Percentiles rank a stretch among this genome's conserved stretches.
Conservation (phyloP, 2,329 filamentous ascomycete genomes). For the Hortaea werneckii region DNA sequence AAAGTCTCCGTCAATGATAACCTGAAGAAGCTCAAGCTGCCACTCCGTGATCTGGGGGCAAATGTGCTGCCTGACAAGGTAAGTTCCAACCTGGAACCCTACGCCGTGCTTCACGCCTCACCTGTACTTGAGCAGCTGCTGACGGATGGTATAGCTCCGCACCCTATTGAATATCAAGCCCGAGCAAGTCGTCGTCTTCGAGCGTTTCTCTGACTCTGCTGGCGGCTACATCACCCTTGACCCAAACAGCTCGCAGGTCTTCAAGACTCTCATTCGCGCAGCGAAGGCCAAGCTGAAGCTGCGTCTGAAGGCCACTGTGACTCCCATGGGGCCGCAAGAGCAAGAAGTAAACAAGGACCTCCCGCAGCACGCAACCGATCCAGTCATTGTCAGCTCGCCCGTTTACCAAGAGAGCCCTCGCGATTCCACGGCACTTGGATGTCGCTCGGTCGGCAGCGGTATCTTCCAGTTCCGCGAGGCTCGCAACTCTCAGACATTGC, state of each 20-base stretch:
- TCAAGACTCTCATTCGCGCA: slow-evolving; percentile 93
- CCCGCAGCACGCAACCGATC: slow-evolving; percentile 10
- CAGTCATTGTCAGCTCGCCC: slow-evolving; percentile 14
- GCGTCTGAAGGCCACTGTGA: slow-evolving; percentile 52
- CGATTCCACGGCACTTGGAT: slow-evolving; percentile 18
- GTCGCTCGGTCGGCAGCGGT: slow-evolving; percentile 24
- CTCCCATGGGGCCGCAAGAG: slow-evolving; percentile 12
- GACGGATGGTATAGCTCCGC: slow-evolving; percentile 51
- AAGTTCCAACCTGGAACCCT: slow-evolving; percentile 30
- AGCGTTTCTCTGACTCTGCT: slow-evolving; percentile 93
- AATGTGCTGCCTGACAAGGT: slow-evolving; percentile 73
- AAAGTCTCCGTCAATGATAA: slow-evolving; percentile 71
- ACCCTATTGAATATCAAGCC: slow-evolving; percentile 54
- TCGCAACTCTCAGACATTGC: slow-evolving; percentile 21
- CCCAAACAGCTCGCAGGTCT: slow-evolving; percentile 65
- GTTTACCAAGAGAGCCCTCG: slow-evolving; percentile 11
- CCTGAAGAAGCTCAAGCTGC: slow-evolving; percentile 78
- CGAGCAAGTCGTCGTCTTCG: slow-evolving; percentile 57
- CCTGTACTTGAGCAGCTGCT: background rate
- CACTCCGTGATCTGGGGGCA: slow-evolving; percentile 71
- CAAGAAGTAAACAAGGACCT: slow-evolving; percentile 7
- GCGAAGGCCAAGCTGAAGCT: slow-evolving; percentile 98
- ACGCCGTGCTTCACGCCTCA: too few relatives aligned
- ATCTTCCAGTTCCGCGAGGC: slow-evolving; percentile 30
- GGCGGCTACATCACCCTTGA: slow-evolving; percentile 71